Evolutionary conservation across 352 stramenopile species (phyloP).

Genomic region (Phytophthora crassamura): DNA sequence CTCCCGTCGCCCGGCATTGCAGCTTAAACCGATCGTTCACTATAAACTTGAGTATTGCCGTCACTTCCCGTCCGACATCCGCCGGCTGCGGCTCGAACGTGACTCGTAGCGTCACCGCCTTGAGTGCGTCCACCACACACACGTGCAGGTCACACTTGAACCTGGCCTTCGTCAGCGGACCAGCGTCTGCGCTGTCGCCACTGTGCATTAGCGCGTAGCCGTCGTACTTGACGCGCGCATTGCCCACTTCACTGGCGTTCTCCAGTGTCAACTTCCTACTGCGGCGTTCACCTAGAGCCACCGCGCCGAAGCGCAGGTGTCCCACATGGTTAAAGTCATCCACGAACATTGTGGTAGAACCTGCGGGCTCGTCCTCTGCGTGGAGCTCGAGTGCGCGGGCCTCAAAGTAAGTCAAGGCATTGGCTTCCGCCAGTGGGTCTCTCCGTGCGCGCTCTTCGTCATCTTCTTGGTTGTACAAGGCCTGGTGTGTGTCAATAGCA

Average conservation of each 20-base stretch:
- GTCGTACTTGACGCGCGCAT: slow-evolving; percentile 75
- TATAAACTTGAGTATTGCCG: slow-evolving; percentile 59
- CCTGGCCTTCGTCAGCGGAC: slow-evolving; percentile 33
- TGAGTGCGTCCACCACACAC: slow-evolving; percentile 67
- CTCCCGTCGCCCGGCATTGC: slow-evolving; percentile 53
- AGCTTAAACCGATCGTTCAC: slow-evolving; percentile 71
- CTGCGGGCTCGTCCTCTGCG: background rate
- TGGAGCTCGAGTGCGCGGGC: slow-evolving; percentile 26
- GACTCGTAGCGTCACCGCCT: slow-evolving; percentile 60
- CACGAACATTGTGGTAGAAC: slow-evolving; percentile 44
- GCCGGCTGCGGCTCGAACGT: slow-evolving; percentile 60
- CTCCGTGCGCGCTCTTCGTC: background rate
- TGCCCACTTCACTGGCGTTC: slow-evolving; percentile 67
- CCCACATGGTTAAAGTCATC: slow-evolving; percentile 49
- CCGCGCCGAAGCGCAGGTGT: slow-evolving; percentile 59
- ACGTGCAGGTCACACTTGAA: slow-evolving; percentile 82
- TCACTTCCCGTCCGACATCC: slow-evolving; percentile 52
- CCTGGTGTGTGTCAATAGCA: slow-evolving; percentile 1
- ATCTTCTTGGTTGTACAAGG: slow-evolving; percentile 7
- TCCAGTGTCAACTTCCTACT: slow-evolving; percentile 56
- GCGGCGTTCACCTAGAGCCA: slow-evolving; percentile 55
- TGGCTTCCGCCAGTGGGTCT: slow-evolving; percentile 5
- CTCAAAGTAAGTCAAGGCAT: slow-evolving; percentile 32
- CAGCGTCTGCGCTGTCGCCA: slow-evolving; percentile 1
- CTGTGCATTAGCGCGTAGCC: slow-evolving; percentile 52